phyloP scores from a whole-genome alignment of 129 eudicot genomes.

The Chrysanthemum makinoi region DNA sequence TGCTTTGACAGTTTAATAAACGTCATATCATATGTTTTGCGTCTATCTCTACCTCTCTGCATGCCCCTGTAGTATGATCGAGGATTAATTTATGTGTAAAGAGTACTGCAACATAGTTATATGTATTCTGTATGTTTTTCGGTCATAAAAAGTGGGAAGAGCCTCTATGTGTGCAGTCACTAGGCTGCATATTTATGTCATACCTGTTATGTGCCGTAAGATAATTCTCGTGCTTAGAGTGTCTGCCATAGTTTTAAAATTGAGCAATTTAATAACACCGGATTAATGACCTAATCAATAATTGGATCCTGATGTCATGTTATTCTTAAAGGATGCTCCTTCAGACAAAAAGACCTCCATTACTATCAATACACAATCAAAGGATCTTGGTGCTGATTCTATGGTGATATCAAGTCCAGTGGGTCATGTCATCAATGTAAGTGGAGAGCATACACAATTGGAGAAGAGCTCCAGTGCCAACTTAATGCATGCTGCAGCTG shows the following conservation, averaged over 20 bases:
- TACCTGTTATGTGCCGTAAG: neutral
- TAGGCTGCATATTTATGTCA: constrained; percentile 10
- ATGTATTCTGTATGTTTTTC: constrained; percentile 7
- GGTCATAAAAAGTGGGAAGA: neutral
- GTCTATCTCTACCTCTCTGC: constrained; percentile 3
- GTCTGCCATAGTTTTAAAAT: neutral
- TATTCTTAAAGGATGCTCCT: constrained; percentile 47
- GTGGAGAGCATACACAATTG: constrained; percentile 29
- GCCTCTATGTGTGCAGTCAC: neutral
- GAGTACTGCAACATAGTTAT: neutral
- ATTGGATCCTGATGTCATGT: constrained; percentile 22
- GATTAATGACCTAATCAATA: neutral
- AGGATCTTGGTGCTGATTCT: constrained; percentile 45
- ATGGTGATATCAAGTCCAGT: constrained; percentile 40
- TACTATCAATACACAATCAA: constrained; percentile 43
- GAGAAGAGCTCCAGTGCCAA: constrained; percentile 43
- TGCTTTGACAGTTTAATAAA: neutral
- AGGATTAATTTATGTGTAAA: neutral
- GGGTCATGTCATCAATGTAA: constrained; percentile 38
- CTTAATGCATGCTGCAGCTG: constrained; percentile 32
- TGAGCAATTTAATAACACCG: neutral
- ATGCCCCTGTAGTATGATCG: neutral
- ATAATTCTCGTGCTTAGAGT: neutral
- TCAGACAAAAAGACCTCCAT: constrained; percentile 50
- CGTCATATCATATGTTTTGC: neutral